A percentile compares a stretch with the other conserved stretches of the same genome.
Evolutionary conservation across 139 green algal species (phyloP).

Genomic region (Helicosporidium sp.): DNA sequence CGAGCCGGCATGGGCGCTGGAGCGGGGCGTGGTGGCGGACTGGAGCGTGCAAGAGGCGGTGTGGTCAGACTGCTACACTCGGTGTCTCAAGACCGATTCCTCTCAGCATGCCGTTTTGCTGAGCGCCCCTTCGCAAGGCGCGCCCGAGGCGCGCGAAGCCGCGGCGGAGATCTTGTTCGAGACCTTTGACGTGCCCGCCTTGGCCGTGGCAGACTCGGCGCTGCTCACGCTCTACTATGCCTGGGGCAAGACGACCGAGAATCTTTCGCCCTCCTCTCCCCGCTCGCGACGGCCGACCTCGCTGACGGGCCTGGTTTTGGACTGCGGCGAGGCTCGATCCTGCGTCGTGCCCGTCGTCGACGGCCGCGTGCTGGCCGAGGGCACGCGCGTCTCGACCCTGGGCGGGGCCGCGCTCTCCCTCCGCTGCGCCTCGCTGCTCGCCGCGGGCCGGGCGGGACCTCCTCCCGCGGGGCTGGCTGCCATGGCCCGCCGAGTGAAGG

Average conservation of each 20-base stretch:
- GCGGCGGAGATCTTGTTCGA: conserved; percentile 74
- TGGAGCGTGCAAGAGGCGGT: not conserved
- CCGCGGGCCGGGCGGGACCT: no score
- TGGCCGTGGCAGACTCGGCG: conserved; percentile 53
- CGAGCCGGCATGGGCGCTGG: not conserved
- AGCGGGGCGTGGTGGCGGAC: not conserved
- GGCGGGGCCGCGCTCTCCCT: conserved; percentile 40
- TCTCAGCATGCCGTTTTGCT: conserved; percentile 53
- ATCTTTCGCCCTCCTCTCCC: not conserved
- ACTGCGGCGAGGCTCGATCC: conserved; percentile 53
- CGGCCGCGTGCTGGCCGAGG: conserved; percentile 46
- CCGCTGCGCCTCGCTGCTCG: no score
- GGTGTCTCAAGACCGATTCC: not conserved
- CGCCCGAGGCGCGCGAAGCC: conserved; percentile 51
- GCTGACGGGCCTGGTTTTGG: conserved; percentile 55
- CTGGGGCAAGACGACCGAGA: conserved; percentile 5
- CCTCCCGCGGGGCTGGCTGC: no score
- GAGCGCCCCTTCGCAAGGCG: conserved; percentile 60
- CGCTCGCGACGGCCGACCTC: not conserved
- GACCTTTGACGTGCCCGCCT: conserved; percentile 51
- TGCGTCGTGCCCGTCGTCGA: conserved; percentile 57
- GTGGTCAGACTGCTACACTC: no score
- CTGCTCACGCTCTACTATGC: conserved; percentile 33
- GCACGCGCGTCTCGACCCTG: conserved; percentile 43
- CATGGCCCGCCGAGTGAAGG: no score